These are phyloP conservation scores for Blastobotrys raffinosifermentans DNA, from an alignment of 1,139 yeast species.

Conservation along the genomic window DNA sequence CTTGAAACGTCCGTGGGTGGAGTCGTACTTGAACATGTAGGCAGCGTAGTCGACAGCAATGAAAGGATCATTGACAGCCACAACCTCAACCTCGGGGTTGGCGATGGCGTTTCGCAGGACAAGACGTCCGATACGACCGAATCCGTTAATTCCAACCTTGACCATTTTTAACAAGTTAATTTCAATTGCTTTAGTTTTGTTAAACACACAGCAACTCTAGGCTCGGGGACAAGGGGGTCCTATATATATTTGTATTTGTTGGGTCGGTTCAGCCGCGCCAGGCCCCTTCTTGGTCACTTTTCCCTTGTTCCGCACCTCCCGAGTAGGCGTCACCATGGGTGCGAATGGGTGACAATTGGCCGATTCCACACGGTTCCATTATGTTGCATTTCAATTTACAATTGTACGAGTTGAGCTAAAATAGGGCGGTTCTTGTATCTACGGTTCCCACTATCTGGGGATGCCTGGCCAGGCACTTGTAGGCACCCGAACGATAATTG, in stretches of 20 bases:
- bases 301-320: too few species aligned
- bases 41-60: conserved; percentile 79
- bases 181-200: neutral
- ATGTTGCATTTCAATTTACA: too few species aligned
- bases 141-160: conserved; percentile 76
- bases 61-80: conserved; percentile 81
- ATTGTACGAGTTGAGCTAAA: too few species aligned
- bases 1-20: conserved; percentile 72
- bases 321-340: too few species aligned
- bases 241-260: conserved; percentile 1
- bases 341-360: too few species aligned
- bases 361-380: too few species aligned
- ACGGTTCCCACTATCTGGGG: too few species aligned
- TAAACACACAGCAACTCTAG: neutral
- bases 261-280: too few species aligned
- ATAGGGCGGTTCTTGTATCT: too few species aligned
- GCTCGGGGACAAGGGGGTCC: neutral
- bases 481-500: too few species aligned
- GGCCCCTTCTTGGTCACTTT: too few species aligned
- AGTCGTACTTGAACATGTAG: conserved; percentile 84
- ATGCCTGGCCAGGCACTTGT: too few species aligned
- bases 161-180: conserved; percentile 30
- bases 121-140: conserved; percentile 86
- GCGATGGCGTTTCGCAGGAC: conserved; percentile 68
- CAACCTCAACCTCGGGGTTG: conserved; percentile 66